Base-by-base conservation (phyloP, 345 rosid genomes). In the Reutealis trisperma region DNA sequence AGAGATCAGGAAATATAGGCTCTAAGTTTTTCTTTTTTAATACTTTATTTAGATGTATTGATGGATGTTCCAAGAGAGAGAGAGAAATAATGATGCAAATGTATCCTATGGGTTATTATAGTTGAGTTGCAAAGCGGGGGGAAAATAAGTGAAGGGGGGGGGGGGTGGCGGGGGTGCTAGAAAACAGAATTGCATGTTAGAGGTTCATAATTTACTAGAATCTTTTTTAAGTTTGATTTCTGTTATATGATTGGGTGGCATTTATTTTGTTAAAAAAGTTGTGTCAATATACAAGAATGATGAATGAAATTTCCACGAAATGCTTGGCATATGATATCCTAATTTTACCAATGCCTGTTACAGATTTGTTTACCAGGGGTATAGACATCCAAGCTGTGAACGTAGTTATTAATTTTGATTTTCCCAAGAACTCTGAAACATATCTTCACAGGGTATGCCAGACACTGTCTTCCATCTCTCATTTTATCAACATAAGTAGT, bases 371-470 rank as follows among this genome's bases (percentile, higher is more conserved):
- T 83, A 96, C 99, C 13, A 91, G 99, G 80, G 99, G 99, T 67
- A 96, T 96, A 80, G 99, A 96, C 87, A 96, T 96, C 81, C 99
- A 96, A 88, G 99, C 99, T 18, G 99, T 96, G 71, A 96, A 96
- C 83, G 99, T 96, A 71, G 98, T 96, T 73, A 94, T 96, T 57
- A 96, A 96, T 88, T 96, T 94, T 49, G 99, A 96, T 82, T 96
- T 96, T 72, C 99, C 99, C 32, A 92, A 89, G 90, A 94, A 92
- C 83, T 81, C 99, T 1, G 98, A 96, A 85, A 94, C 99, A 9
- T 96, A 96, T 89, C 93, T 96, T 80, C 99, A 96, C 85, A 94
- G 99, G 91, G 99, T 96, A 90, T 52, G 91, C 72, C 22, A 54
- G 63, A 63, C 64, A 15, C 55, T 77, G 5, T 73, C 27, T 61